These are phyloP conservation scores for Dactylellina drechsleri DNA, from an alignment of 2,329 filamentous ascomycete genomes.

Conservation along the genomic window DNA sequence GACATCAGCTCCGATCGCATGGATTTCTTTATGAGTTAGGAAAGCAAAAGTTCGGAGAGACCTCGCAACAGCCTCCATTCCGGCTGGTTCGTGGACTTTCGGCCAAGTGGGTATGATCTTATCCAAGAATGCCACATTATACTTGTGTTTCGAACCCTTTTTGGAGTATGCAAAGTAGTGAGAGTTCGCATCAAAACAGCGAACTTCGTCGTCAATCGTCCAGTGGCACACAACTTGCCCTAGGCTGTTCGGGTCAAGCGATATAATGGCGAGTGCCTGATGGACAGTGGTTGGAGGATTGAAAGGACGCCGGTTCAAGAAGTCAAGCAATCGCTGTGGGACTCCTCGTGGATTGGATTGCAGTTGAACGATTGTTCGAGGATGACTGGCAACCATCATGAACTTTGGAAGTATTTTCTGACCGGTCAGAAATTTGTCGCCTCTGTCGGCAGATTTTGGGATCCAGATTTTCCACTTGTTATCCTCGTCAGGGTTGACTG, in stretches of 20 bases:
- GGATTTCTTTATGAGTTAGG: constrained; percentile 31
- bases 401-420: constrained; percentile 33
- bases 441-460: constrained; percentile 37
- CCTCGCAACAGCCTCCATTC: constrained; percentile 19
- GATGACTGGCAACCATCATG: constrained; percentile 51
- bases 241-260: constrained; percentile 37
- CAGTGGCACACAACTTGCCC: constrained; percentile 50
- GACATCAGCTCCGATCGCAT: constrained; percentile 40
- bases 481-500: constrained; percentile 29
- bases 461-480: constrained; percentile 53
- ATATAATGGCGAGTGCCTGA: constrained; percentile 38
- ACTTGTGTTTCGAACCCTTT: constrained; percentile 43
- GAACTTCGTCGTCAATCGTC: constrained; percentile 49
- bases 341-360: constrained; percentile 46
- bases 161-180: constrained; percentile 51
- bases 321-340: constrained; percentile 33
- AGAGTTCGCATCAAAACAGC: constrained; percentile 38
- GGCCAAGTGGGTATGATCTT: constrained; percentile 45
- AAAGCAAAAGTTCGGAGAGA: constrained; percentile 38
- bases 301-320: constrained; percentile 22
- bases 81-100: constrained; percentile 25
- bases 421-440: constrained; percentile 47
- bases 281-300: constrained; percentile 28
- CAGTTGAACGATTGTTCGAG: constrained; percentile 29
- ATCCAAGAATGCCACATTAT: constrained; percentile 43